These are phyloP conservation scores for Pascua sp. DNA, from an alignment of 1,284 basidiomycete genomes.

Conservation along the genomic window DNA sequence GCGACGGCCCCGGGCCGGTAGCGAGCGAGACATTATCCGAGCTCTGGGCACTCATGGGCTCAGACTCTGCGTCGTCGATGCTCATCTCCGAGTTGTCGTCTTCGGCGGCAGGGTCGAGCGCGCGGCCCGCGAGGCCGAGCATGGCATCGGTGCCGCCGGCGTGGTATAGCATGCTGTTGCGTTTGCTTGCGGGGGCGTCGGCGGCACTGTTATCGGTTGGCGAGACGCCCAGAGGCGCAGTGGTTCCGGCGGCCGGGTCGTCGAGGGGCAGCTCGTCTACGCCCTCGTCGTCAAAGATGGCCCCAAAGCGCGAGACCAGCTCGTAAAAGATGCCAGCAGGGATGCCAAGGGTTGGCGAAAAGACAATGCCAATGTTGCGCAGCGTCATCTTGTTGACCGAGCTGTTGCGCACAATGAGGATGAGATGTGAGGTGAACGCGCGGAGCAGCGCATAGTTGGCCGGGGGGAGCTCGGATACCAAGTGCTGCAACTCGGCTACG, in stretches of 20 bases:
- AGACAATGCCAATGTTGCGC: constrained; percentile 97
- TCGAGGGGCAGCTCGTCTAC: constrained; percentile 33
- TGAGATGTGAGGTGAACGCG: constrained; percentile 90
- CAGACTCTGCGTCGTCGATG: constrained; percentile 17
- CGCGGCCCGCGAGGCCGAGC: constrained; percentile 42
- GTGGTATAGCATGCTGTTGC: constrained; percentile 48
- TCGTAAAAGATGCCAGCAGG: constrained; percentile 91
- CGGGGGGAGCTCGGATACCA: constrained; percentile 81
- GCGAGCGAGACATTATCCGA: constrained; percentile 14
- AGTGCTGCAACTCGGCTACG: constrained; percentile 75
- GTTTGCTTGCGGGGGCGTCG: constrained; percentile 30
- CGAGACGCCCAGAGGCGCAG: background rate
- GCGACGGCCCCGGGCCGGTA: background rate
- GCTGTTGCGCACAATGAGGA: constrained; percentile 88
- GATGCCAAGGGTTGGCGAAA: constrained; percentile 90
- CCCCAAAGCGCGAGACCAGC: constrained; percentile 85
- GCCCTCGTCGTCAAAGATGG: constrained; percentile 67
- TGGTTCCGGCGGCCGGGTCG: constrained; percentile 27
- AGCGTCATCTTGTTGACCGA: constrained; percentile 96
- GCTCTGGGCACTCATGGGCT: constrained; percentile 13
- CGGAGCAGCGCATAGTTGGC: constrained; percentile 92
- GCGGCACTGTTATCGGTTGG: background rate
- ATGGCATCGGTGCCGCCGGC: constrained; percentile 43
- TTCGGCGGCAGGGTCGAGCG: constrained; percentile 33
- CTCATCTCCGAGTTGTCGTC: constrained; percentile 15